Evolutionary conservation across 2,329 filamentous ascomycete genomes (phyloP).

Genomic region (Rutstroemia sp.): DNA sequence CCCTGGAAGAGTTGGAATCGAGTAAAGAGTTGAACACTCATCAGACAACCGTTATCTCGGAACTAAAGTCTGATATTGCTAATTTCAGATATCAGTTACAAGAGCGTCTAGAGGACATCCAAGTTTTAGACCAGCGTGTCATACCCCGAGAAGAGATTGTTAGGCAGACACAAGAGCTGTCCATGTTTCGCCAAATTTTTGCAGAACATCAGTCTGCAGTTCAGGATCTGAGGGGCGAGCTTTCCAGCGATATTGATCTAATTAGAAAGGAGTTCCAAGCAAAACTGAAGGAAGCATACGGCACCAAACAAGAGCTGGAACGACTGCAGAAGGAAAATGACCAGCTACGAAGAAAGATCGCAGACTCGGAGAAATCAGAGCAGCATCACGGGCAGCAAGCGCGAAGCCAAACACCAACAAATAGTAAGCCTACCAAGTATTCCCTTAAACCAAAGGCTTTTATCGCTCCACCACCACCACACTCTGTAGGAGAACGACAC

Average conservation of each 20-base stretch:
- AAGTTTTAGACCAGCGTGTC: not conserved
- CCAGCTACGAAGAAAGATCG: not conserved
- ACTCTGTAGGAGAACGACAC: not conserved
- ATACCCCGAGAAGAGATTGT: not conserved
- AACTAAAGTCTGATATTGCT: not conserved
- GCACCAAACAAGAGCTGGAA: not conserved
- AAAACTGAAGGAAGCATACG: not conserved
- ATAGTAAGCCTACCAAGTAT: not conserved
- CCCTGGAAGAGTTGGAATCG: not conserved
- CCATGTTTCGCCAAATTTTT: not conserved
- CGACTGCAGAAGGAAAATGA: not conserved
- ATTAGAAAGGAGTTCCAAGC: not conserved
- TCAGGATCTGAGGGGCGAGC: not conserved
- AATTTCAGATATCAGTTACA: not conserved
- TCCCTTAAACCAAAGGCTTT: not conserved
- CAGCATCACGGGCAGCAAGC: not conserved
- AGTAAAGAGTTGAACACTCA: not conserved
- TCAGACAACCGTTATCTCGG: not conserved
- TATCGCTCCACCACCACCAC: not conserved
- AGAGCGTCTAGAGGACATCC: slow-evolving; percentile 1
- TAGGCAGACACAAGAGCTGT: not conserved
- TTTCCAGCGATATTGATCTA: not conserved
- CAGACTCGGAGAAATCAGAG: not conserved
- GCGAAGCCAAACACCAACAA: not conserved
- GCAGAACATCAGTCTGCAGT: not conserved